A percentile compares a stretch with the other conserved stretches of the same genome.
phyloP scores from a whole-genome alignment of 2,329 filamentous ascomycete species.

The Penicillium nordicum region DNA sequence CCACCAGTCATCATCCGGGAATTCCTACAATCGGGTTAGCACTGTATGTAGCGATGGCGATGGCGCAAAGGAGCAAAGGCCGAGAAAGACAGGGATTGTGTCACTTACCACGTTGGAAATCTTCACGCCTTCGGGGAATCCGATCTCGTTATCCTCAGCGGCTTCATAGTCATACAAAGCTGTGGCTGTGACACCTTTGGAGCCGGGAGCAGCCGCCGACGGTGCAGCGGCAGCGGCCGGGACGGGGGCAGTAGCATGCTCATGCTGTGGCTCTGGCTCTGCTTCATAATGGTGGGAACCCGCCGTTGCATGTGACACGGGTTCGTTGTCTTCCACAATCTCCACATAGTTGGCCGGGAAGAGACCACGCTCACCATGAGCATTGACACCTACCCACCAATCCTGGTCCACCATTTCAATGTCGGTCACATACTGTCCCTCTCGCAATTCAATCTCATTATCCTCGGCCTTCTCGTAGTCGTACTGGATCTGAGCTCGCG shows the following conservation, averaged over 20 bases:
- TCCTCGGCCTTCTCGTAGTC: conserved; percentile 98
- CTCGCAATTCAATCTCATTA: conserved; percentile 87
- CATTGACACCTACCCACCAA: conserved; percentile 97
- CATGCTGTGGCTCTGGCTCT: conserved; percentile 23
- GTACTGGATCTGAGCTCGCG: conserved; percentile 78
- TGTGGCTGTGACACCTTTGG: conserved; percentile 64
- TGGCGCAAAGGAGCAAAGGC: background rate
- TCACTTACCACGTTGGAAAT: conserved; percentile 71
- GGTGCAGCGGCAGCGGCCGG: conserved; percentile 39
- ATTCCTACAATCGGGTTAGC: conserved; percentile 59
- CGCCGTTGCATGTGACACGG: conserved; percentile 26
- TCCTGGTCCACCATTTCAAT: conserved; percentile 98
- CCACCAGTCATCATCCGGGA: conserved; percentile 99
- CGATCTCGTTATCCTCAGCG: conserved; percentile 82
- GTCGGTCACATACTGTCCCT: conserved; percentile 83
- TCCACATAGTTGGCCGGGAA: conserved; percentile 99
- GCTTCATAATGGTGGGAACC: conserved; percentile 28
- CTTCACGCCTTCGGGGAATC: conserved; percentile 84
- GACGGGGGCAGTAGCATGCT: conserved; percentile 34
- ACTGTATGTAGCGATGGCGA: background rate
- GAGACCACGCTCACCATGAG: conserved; percentile 75
- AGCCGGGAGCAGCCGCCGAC: conserved; percentile 32
- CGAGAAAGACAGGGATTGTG: background rate
- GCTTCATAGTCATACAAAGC: conserved; percentile 96
- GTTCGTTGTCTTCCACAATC: conserved; percentile 62